Conservation (phyloP, 257 asterid genomes). For the Solanum virginianum region DNA sequence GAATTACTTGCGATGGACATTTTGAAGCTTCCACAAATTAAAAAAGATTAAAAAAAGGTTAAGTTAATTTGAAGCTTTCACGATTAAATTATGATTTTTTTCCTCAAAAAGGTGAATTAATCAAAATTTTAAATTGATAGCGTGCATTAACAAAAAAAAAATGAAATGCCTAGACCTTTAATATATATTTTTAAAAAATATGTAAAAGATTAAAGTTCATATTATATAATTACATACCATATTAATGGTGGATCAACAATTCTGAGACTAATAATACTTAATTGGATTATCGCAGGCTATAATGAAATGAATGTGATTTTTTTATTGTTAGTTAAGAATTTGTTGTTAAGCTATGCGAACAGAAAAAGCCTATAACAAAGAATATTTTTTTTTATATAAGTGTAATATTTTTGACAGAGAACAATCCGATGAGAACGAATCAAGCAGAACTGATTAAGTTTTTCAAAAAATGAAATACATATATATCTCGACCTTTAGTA, state of each 20-base stretch:
- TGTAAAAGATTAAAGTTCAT: background rate
- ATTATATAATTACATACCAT: background rate
- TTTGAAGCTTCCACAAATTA: background rate
- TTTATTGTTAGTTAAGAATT: background rate
- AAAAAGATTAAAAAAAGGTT: background rate
- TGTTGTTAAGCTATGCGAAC: background rate
- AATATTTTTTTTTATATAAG: background rate
- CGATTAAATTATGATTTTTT: too few species aligned
- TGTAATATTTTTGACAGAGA: background rate
- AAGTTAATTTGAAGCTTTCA: too few species aligned
- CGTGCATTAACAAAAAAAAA: background rate
- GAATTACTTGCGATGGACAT: background rate
- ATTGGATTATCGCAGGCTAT: background rate
- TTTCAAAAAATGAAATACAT: too few species aligned
- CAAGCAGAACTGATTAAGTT: background rate
- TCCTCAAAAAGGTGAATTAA: too few species aligned
- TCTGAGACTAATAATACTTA: background rate
- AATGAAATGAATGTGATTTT: accelerated
- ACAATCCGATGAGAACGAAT: accelerated
- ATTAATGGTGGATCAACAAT: background rate
- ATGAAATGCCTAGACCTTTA: background rate
- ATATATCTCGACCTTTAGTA: background rate
- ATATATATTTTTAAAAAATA: too few species aligned
- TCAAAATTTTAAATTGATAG: too few species aligned
- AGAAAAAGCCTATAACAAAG: background rate